These are phyloP conservation scores for Fusarium mangiferae DNA, from an alignment of 2,329 filamentous ascomycete genomes.

Conservation along the genomic window DNA sequence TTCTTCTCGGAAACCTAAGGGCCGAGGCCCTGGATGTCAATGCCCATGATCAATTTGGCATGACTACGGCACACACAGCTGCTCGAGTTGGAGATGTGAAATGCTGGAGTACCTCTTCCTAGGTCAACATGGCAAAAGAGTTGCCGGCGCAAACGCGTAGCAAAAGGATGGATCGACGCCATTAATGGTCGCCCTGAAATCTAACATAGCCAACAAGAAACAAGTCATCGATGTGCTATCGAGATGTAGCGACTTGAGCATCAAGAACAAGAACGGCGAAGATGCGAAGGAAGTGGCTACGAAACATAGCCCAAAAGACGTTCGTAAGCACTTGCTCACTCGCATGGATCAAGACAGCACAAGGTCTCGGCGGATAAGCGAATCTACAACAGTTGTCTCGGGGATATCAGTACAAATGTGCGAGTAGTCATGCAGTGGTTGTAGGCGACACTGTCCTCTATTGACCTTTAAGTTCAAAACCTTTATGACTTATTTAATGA, in stretches of 20 bases:
- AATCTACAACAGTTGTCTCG: background rate
- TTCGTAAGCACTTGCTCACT: background rate
- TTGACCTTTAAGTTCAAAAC: too few species aligned
- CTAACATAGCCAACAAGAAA: background rate
- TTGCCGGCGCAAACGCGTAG: background rate
- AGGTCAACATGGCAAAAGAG: background rate
- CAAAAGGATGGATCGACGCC: background rate
- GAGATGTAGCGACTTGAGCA: background rate
- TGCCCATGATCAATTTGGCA: background rate
- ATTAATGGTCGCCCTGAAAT: background rate
- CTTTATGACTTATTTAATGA: too few species aligned
- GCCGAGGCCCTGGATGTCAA: background rate
- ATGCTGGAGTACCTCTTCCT: background rate
- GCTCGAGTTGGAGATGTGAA: background rate
- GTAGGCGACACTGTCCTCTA: background rate
- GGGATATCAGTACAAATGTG: background rate
- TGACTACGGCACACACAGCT: background rate
- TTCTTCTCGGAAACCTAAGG: fast-evolving
- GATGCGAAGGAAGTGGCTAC: background rate
- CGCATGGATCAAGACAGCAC: background rate
- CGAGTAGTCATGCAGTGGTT: background rate
- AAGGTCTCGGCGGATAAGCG: background rate
- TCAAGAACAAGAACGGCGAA: background rate
- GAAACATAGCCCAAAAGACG: background rate
- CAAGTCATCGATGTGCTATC: background rate